Evolutionary conservation across 768 basidiomycete species (phyloP).

Genomic region (Termitomyces sp.): DNA sequence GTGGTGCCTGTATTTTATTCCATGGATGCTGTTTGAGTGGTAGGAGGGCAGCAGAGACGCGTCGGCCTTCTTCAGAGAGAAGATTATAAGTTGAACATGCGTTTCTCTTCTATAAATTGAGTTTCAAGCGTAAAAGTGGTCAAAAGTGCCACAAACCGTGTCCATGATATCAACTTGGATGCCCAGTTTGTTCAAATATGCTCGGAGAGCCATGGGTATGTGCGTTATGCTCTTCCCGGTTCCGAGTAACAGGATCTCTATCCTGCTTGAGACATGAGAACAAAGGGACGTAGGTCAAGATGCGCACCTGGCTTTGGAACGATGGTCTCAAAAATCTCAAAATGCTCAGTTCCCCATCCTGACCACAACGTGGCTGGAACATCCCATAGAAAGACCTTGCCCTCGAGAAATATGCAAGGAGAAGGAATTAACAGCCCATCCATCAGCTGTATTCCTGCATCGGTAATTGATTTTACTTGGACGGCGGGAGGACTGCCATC

Average conservation of each 20-base stretch:
- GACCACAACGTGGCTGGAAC: conserved; percentile 59
- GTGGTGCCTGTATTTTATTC: conserved; percentile 30
- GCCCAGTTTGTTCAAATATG: conserved; percentile 68
- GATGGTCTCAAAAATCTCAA: conserved; percentile 77
- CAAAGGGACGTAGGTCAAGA: not conserved
- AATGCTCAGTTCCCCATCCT: conserved; percentile 70
- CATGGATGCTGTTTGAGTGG: conserved; percentile 56
- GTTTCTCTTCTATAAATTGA: conserved; percentile 55
- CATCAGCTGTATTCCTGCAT: conserved; percentile 60
- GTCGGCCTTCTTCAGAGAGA: conserved; percentile 87
- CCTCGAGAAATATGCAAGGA: conserved; percentile 80
- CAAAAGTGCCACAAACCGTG: conserved; percentile 46
- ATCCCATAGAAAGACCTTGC: conserved; percentile 89
- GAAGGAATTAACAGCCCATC: conserved; percentile 77
- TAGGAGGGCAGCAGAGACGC: conserved; percentile 87
- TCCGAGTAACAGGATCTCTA: conserved; percentile 88
- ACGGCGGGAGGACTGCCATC: conserved; percentile 65
- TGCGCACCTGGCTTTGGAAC: conserved; percentile 80
- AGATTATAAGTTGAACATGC: conserved; percentile 96
- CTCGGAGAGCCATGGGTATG: conserved; percentile 61
- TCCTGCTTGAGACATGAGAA: not conserved
- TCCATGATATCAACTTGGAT: conserved; percentile 90
- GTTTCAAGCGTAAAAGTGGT: not conserved
- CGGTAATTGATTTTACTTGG: conserved; percentile 62
- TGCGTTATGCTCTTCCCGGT: conserved; percentile 72